These are phyloP conservation scores for Davidsoniella australis DNA, from an alignment of 2,329 filamentous ascomycete species.

Conservation along the genomic window DNA sequence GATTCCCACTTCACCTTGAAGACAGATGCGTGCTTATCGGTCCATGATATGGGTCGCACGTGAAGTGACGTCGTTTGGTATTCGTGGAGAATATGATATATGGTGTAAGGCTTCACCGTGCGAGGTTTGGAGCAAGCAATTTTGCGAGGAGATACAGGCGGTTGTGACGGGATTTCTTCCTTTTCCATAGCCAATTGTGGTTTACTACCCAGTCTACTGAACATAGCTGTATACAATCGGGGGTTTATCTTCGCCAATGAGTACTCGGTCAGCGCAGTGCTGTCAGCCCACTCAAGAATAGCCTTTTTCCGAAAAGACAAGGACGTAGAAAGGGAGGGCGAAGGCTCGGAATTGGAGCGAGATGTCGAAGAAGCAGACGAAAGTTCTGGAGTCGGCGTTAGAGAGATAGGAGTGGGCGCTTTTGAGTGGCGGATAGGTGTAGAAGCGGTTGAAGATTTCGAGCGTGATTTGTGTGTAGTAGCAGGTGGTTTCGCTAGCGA, in stretches of 20 bases:
- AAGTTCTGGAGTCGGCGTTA: no score
- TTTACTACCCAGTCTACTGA: no score
- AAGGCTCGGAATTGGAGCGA: no score
- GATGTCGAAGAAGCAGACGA: no score
- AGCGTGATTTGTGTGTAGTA: neutral
- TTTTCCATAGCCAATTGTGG: neutral
- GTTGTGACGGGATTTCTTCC: neutral
- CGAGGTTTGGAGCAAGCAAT: neutral
- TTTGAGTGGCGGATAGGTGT: no score
- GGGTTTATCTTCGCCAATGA: no score
- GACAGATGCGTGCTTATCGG: constrained; percentile 30
- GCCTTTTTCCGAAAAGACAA: no score
- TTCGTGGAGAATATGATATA: constrained; percentile 9
- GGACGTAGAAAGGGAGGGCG: no score
- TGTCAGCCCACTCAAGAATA: no score
- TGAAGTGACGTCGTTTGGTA: constrained; percentile 24
- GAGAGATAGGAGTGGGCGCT: no score
- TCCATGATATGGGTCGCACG: constrained; percentile 38
- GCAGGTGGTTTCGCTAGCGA: neutral
- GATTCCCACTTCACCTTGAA: constrained; percentile 29
- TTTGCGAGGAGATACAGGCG: neutral
- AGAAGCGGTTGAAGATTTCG: neutral
- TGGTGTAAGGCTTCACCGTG: constrained; percentile 5
- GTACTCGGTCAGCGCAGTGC: no score
- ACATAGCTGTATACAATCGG: no score